Base-by-base conservation (phyloP, 257 asterid genomes). In the Galeopsis tetrahit region DNA sequence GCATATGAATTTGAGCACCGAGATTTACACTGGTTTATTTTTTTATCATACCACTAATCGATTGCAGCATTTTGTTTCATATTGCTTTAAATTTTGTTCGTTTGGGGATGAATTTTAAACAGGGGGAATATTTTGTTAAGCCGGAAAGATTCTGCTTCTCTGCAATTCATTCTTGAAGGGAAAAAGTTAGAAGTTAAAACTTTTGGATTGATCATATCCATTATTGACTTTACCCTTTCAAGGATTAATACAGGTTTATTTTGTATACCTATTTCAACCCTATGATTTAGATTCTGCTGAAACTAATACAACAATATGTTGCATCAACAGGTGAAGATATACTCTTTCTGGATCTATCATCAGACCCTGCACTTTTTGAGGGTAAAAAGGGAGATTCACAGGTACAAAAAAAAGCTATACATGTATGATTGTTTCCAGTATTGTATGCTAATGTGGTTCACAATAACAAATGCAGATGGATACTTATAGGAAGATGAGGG, bases 1-100 rank as follows among this genome's bases (percentile, higher is more conserved):
- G 98, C 96, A 63, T 90, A 84, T 69, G 98, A 91, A 79, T 94
- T 94, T 83, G 98, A 94, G 75, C 98, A 92, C 69, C 86, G 98
- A 33, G 99, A 95, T 77, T 79, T 95, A 80, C 99, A 95, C 84
- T 94, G 98, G 99, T 94, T 68, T 74, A 42, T 69, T 21, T 21
- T 21, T 21, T 83, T 76, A 39, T 65, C 75, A 69, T 78, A 17
- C 71, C 61, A 39, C 42, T 78, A 36, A 65, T 76, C 43, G 75
- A 4, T 60, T 75, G 63, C 46, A 62, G 42, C 84, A 69, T 35
- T 31, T 60, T 44, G 32, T 35, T 65, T 74, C 31, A 53, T 70
- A 53, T 63, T 68, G 39, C 76, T 32, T 44, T 40, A 74, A 74
- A 42, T 74, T 14, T 56, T 70, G 77, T 67, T 73, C 64, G 72